These are phyloP conservation scores for Candida pini DNA, from an alignment of 805 yeast genomes.

Conservation along the genomic window DNA sequence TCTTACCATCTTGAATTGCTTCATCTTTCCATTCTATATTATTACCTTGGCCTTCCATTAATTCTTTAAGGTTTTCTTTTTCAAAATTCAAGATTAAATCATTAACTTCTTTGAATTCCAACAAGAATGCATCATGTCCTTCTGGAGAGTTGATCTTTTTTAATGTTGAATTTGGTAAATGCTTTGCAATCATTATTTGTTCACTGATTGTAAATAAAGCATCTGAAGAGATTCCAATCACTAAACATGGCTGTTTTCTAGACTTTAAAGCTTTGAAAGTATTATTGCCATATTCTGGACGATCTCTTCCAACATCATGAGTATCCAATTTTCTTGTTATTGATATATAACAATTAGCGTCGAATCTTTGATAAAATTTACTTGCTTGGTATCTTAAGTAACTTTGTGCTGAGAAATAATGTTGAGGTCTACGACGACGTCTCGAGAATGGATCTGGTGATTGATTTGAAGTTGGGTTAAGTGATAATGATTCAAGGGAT, in stretches of 20 bases:
- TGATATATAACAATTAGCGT: constrained; percentile 94
- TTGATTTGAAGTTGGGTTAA: constrained; percentile 26
- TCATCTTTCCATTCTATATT: constrained; percentile 41
- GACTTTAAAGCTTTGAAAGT: constrained; percentile 49
- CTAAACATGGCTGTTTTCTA: constrained; percentile 68
- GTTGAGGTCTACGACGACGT: constrained; percentile 38
- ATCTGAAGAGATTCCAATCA: constrained; percentile 88
- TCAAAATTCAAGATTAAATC: constrained; percentile 64
- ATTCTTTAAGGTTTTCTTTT: constrained; percentile 47
- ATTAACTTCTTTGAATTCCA: constrained; percentile 84
- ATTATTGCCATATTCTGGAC: constrained; percentile 36
- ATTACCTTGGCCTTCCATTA: constrained; percentile 48
- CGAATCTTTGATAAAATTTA: constrained; percentile 84
- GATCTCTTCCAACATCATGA: constrained; percentile 84
- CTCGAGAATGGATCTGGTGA: constrained; percentile 26
- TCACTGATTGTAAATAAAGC: constrained; percentile 90
- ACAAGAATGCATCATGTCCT: constrained; percentile 94
- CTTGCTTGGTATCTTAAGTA: constrained; percentile 92
- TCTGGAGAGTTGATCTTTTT: constrained; percentile 83
- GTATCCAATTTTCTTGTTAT: constrained; percentile 92
- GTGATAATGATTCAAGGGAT: constrained; percentile 19
- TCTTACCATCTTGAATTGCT: constrained; percentile 38
- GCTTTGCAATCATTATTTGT: constrained; percentile 75
- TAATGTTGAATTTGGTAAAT: constrained; percentile 63
- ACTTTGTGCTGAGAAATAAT: constrained; percentile 90